Base-by-base conservation (phyloP, 306 rosid species). In the Parietaria judaica region DNA sequence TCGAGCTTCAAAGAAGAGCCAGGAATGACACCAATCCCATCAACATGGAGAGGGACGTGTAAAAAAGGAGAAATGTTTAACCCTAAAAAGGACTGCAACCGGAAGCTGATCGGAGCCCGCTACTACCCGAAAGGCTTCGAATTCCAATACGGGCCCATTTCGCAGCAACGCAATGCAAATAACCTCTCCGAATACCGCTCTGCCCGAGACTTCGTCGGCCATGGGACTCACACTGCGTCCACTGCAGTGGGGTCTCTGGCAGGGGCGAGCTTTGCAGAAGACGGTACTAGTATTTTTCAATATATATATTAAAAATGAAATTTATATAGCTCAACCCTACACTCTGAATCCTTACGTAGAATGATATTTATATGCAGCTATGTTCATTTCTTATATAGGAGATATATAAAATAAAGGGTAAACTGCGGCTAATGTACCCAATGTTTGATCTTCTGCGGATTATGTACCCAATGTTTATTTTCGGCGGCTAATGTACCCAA, bases 161-260 rank as follows among this genome's bases (percentile, higher is more conserved):
- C 34, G 61, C 9, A 78, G 76, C 45, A 41, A 41, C 45, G 45
- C 45, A 41, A 41, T 41, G 52, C 78, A 31, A 69, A 74, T 2
- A 66, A 63, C 36, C 3, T 0, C 41, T 64, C 66, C 1, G 86
- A 81, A 67, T 72, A 63, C 50, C 56, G 9, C 14, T 81, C 86
- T 0, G 70, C 86, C 11, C 66, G 83, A 36, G 83, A 81, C 61
- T 78, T 72, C 15, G 57, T 70, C 4, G 86, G 87, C 34, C 87
- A 82, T 3, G 87, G 87, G 14, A 82, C 87, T 35, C 87, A 82
- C 60, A 82, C 81, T 4, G 84, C 87, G 48, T 82, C 84, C 31
- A 82, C 79, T 1, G 87, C 80, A 0, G 87, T 63, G 34, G 87
- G 87, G 17, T 68, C 79, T 15, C 44, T 79, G 11, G 82, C 57